Percentiles rank a stretch among this genome's conserved stretches.
Evolutionary conservation across 345 rosid genomes (phyloP).

Genomic region (Eucalyptus marginata): DNA sequence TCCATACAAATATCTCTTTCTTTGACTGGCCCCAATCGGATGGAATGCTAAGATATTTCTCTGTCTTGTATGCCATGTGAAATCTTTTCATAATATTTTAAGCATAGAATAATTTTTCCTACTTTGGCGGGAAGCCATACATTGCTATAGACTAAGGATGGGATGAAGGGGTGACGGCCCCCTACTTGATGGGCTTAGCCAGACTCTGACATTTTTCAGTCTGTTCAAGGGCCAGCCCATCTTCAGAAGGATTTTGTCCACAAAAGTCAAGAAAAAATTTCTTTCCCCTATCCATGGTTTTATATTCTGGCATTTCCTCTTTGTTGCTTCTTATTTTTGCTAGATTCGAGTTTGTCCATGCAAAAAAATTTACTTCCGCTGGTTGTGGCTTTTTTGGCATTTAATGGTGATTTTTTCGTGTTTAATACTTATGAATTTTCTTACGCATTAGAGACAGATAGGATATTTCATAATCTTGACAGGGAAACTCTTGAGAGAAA

Average conservation of each 20-base stretch:
- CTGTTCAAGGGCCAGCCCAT: not conserved
- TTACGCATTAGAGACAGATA: not conserved
- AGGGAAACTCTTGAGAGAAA: not conserved
- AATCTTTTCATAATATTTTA: not conserved
- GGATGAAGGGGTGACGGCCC: not conserved
- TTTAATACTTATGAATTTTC: not conserved
- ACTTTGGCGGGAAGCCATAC: not conserved
- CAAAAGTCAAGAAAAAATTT: not conserved
- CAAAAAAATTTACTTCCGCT: not conserved
- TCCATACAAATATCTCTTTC: too few species aligned
- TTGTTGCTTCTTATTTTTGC: not conserved
- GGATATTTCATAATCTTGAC: not conserved
- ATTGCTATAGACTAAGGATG: not conserved
- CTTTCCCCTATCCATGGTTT: not conserved
- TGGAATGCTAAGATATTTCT: accelerated
- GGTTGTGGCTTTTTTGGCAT: not conserved
- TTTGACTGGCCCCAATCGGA: accelerated
- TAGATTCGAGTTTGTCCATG: not conserved
- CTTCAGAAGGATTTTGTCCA: not conserved
- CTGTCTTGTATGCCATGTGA: accelerated
- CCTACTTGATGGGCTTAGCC: not conserved
- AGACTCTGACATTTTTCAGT: not conserved
- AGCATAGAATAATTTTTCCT: not conserved
- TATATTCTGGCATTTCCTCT: not conserved
- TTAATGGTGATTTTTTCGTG: not conserved